A percentile compares a stretch with the other conserved stretches of the same genome.
Conservation (phyloP, 2,329 filamentous ascomycete species). For the Lasiodiplodia sp. region DNA sequence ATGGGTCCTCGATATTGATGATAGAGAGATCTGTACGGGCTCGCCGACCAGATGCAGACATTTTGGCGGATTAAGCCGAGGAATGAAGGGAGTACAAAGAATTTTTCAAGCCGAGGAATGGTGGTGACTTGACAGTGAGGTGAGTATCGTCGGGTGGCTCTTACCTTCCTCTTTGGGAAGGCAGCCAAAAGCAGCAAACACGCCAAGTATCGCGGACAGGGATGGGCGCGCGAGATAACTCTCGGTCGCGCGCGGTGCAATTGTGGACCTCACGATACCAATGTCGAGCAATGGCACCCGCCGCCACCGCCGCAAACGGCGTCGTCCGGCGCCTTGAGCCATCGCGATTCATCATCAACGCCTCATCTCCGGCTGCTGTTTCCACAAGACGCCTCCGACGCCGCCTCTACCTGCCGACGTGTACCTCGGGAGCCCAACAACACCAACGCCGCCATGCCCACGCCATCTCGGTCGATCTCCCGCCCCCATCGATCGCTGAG, state of each 20-base stretch:
- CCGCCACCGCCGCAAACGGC: constrained; percentile 10
- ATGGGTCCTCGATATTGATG: background rate
- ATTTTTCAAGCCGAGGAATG: background rate
- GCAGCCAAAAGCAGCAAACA: background rate
- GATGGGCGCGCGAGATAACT: background rate
- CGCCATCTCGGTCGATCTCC: constrained; percentile 1
- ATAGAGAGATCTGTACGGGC: too few species aligned
- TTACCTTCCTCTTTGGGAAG: too few species aligned
- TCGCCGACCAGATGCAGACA: background rate
- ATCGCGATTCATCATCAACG: constrained; percentile 2
- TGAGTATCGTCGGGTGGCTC: too few species aligned
- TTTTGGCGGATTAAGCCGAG: background rate
- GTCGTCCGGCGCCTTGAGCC: background rate
- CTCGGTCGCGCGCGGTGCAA: constrained; percentile 20
- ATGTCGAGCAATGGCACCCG: constrained; percentile 14
- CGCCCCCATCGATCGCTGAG: background rate
- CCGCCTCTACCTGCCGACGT: background rate
- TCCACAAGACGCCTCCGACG: background rate
- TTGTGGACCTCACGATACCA: constrained; percentile 28
- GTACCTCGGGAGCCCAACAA: constrained; percentile 9
- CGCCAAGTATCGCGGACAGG: background rate
- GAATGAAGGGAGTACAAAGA: background rate
- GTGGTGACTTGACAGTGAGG: too few species aligned
- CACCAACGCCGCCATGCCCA: constrained; percentile 20
- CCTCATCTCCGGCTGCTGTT: background rate